Base-by-base conservation (phyloP, 495 filamentous ascomycete genomes). In the Penicillium chermesinum region DNA sequence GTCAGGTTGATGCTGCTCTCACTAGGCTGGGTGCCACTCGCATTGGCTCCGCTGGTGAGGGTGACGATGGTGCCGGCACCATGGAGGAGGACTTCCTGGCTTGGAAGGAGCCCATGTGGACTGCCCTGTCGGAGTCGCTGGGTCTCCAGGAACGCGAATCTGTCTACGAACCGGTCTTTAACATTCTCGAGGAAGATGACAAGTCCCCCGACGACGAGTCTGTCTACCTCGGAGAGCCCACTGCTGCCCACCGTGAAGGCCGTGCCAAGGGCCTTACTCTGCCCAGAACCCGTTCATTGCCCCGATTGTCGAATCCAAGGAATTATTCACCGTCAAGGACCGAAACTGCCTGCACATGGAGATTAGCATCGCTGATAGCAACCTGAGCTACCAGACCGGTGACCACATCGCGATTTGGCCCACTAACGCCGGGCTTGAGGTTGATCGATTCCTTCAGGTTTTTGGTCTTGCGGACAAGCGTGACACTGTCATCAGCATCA, bases 91-190 rank as follows among this genome's bases (percentile, higher is more conserved):
- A 99, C 59, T 99, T 96, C 67, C 73, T 99, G 62, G 87, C 93
- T 50, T 99, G 93, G 93, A 99, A 99, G 69, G 93, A 99, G 59
- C 90, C 91, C 41, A 99, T 99, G 94, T 99, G 93, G 93, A 70
- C 74, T 50, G 89, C 86, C 46, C 72, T 97, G 34, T 73, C 83
- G 6, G 80, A 88, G 42, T 78, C 85, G 53, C 86, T 99, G 85
- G 78, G 80, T 43, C 75, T 99, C 37, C 86, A 96, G 67, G 93
- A 99, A 68, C 89, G 93, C 40, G 93, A 99, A 66, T 86, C 93
- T 41, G 83, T 91, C 54, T 99, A 99, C 64, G 93, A 99, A 63
- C 88, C 93, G 30, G 83, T 94, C 42, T 97, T 95, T 60, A 79
- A 76, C 50, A 84, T 97, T 52, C 79, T 74, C 12, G 89, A 96